Conservation (phyloP, 805 yeast genomes). For the Yamadazyma nakazawae region DNA sequence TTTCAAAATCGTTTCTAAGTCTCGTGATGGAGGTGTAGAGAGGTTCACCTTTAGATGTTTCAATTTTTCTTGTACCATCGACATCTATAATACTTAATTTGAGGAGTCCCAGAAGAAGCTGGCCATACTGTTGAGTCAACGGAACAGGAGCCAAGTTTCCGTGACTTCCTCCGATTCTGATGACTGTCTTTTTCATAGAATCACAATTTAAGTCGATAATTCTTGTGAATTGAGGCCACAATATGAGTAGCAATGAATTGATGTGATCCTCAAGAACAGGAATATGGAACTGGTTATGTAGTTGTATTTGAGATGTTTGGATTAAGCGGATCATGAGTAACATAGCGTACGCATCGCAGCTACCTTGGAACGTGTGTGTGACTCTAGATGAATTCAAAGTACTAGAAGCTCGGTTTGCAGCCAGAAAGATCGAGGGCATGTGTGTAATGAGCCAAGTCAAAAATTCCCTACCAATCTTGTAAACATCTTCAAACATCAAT, state of each 20-base stretch:
- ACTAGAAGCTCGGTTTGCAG: constrained; percentile 30
- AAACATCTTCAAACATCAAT: constrained; percentile 36
- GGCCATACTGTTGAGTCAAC: constrained; percentile 78
- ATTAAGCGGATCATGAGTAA: constrained; percentile 69
- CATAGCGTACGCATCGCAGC: constrained; percentile 76
- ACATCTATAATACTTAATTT: constrained; percentile 37
- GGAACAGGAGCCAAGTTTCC: constrained; percentile 43
- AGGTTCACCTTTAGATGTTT: constrained; percentile 56
- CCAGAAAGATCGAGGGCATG: constrained; percentile 26
- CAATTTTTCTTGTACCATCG: constrained; percentile 14
- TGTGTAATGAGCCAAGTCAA: constrained; percentile 44
- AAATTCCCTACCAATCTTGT: constrained; percentile 43
- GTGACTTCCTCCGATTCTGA: constrained; percentile 13
- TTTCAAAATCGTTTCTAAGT: constrained; percentile 77
- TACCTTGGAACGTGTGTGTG: constrained; percentile 28
- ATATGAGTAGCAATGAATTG: constrained; percentile 56
- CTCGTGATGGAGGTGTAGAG: constrained; percentile 65
- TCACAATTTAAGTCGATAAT: constrained; percentile 77
- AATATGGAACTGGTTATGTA: constrained; percentile 61
- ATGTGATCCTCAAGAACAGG: constrained; percentile 72
- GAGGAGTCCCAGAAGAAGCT: constrained; percentile 65
- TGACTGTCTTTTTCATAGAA: constrained; percentile 48
- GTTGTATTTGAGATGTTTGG: constrained; percentile 59
- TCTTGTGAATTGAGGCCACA: constrained; percentile 87
- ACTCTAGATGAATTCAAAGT: constrained; percentile 33